These are phyloP conservation scores for Steccherinum ochraceum DNA, from an alignment of 768 basidiomycete species.

Conservation along the genomic window DNA sequence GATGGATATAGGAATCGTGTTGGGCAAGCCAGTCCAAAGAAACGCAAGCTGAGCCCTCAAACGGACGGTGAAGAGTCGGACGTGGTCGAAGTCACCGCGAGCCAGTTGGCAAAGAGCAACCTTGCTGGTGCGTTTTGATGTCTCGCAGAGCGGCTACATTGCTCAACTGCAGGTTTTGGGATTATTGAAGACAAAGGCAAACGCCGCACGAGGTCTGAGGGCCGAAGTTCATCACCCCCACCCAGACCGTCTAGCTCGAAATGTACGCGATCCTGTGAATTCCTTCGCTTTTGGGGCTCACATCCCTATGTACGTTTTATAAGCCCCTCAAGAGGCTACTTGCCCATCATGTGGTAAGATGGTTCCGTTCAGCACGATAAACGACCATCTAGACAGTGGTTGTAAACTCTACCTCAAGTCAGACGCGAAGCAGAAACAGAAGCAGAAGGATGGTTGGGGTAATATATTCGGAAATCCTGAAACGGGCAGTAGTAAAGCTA, in stretches of 20 bases:
- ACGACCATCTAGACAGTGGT: slow-evolving; percentile 59
- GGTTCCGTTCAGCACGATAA: slow-evolving; percentile 45
- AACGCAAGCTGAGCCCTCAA: neutral
- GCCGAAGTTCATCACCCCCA: neutral
- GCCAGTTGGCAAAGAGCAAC: neutral
- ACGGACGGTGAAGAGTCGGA: neutral
- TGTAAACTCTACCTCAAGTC: slow-evolving; percentile 33
- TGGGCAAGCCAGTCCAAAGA: slow-evolving; percentile 1
- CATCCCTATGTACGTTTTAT: neutral
- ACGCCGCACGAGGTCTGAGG: neutral
- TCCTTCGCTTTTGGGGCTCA: neutral
- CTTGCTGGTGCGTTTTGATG: neutral
- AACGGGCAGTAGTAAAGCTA: slow-evolving; percentile 5
- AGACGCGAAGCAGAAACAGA: slow-evolving; percentile 26
- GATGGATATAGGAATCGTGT: neutral
- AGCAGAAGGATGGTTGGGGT: slow-evolving; percentile 16
- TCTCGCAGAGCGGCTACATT: no score
- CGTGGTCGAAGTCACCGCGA: neutral
- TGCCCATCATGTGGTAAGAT: slow-evolving; percentile 58
- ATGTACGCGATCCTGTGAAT: neutral
- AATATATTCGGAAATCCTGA: slow-evolving; percentile 12
- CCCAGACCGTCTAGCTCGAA: slow-evolving; percentile 16
- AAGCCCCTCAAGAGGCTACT: slow-evolving; percentile 17
- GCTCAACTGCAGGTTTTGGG: no score
- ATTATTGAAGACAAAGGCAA: neutral